A percentile compares a stretch with the other conserved stretches of the same genome.
phyloP scores from a whole-genome alignment of 768 basidiomycete genomes.

The Daedaleopsis sinensis region DNA sequence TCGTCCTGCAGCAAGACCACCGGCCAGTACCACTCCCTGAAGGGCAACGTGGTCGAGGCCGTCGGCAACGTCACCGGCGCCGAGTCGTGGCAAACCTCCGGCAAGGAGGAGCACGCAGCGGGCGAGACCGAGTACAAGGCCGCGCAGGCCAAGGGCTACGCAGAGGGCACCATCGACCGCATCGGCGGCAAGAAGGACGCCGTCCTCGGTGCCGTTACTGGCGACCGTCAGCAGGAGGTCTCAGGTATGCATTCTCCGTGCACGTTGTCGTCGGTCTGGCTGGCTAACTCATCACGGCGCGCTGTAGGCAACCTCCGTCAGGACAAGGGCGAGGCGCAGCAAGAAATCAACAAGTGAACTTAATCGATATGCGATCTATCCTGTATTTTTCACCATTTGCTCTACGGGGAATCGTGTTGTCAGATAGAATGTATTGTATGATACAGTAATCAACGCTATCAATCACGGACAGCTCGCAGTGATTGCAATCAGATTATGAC shows the following conservation, averaged over 20 bases:
- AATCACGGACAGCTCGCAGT: no score
- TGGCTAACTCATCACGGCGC: no score
- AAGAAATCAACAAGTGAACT: constrained; percentile 26
- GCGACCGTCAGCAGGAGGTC: constrained; percentile 53
- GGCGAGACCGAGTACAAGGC: constrained; percentile 51
- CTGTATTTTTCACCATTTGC: no score
- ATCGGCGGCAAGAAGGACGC: constrained; percentile 56
- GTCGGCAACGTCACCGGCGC: constrained; percentile 49
- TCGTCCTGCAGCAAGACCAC: constrained; percentile 35
- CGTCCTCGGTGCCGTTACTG: constrained; percentile 55
- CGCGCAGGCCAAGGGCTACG: constrained; percentile 52
- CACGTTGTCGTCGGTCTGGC: neutral
- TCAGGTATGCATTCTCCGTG: constrained; percentile 39
- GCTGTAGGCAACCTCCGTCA: constrained; percentile 23
- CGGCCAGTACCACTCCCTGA: constrained; percentile 43
- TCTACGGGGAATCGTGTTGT: no score
- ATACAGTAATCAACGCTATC: no score
- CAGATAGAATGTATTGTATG: no score
- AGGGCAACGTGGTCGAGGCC: constrained; percentile 42
- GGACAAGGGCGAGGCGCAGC: constrained; percentile 24
- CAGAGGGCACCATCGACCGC: constrained; percentile 49
- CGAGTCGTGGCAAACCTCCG: constrained; percentile 44
- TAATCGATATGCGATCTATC: neutral
- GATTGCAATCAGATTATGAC: no score
- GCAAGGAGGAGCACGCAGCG: constrained; percentile 51